Evolutionary conservation across 495 filamentous ascomycete species (phyloP).

Genomic region (Oidiodendron maius): DNA sequence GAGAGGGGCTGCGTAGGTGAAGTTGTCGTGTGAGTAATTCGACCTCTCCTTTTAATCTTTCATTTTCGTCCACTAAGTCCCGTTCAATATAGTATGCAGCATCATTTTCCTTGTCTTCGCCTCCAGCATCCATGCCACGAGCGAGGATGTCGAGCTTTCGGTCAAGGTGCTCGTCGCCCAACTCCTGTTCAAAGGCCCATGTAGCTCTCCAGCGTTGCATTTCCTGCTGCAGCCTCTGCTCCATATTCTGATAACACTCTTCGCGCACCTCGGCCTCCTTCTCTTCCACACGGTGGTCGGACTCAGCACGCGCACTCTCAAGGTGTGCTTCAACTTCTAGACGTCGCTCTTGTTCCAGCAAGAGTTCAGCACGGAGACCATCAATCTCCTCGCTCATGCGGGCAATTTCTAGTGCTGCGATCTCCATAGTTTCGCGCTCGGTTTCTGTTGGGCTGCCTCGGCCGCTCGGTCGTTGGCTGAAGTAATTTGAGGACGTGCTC

Average conservation of each 20-base stretch:
- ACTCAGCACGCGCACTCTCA: slow-evolving; percentile 23
- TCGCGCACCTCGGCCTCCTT: slow-evolving; percentile 87
- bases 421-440: slow-evolving; percentile 65
- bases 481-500: slow-evolving; percentile 26
- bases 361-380: slow-evolving; percentile 56
- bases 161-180: slow-evolving; percentile 79
- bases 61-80: slow-evolving; percentile 57
- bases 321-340: slow-evolving; percentile 55
- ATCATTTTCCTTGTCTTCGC: slow-evolving; percentile 43
- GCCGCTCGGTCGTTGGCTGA: slow-evolving; percentile 35
- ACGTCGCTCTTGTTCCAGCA: slow-evolving; percentile 46
- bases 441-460: slow-evolving; percentile 43
- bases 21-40: slow-evolving; percentile 43
- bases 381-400: slow-evolving; percentile 72
- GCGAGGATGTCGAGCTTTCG: slow-evolving; percentile 84
- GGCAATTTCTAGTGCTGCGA: slow-evolving; percentile 66
- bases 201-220: slow-evolving; percentile 70
- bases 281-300: slow-evolving; percentile 61
- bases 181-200: slow-evolving; percentile 66
- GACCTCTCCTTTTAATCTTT: slow-evolving; percentile 47
- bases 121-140: slow-evolving; percentile 48
- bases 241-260: slow-evolving; percentile 83
- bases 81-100: slow-evolving; percentile 30
- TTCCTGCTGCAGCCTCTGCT: slow-evolving; percentile 65
- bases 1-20: slow-evolving; percentile 16